Evolutionary conservation across 805 yeast genomes (phyloP), one percentile per base, ranked within the genome.

Genomic region (Clavispora asparagi): DNA sequence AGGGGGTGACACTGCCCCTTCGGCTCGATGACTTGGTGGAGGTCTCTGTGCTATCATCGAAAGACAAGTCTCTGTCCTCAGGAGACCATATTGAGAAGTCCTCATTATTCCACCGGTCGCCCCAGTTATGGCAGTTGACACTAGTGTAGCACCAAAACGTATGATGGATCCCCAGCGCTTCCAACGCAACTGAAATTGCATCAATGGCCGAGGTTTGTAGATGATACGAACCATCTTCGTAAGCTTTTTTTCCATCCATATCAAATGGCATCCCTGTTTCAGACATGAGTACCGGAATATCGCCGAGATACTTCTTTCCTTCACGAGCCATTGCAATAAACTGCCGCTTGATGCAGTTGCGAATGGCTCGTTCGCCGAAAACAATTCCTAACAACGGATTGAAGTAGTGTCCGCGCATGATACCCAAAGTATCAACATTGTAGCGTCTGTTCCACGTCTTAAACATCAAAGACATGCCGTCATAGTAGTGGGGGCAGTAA

Each of bases 261-360:
- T 94, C 97, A 62, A 85, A 88, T 3, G 99, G 98, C 84, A 92
- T 88, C 6, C 99, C 99, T n/a, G 92, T 90, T 63, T 92, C 99
- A 1, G 95, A 80, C 75, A 94, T 82, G 19, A 92, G 66, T 9
- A 85, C 77, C 0, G 97, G 96, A 9, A 89, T 72, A 9, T 62
- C 42, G 3, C 97, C 97, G 32, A 91, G 63, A 28, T 76, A 62
- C 4, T 73, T 74, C 6, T 67, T 60, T 5, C 89, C 81, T 60
- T 94, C 98, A 17, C 62, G 58, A 44, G 74, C 77, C 69, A 92
- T 77, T 47, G 77, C 84, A n/a, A 61, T 55, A 47, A 92, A 69
- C 65, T 92, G 97, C 41, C 68, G 75, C 44, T 76, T 73, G 41
- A 92, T 67, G 48, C 89, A 85, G 50, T 80, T 83, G 39, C 96